phyloP scores from a whole-genome alignment of 257 asterid genomes.

The Penstemon barbatus region DNA sequence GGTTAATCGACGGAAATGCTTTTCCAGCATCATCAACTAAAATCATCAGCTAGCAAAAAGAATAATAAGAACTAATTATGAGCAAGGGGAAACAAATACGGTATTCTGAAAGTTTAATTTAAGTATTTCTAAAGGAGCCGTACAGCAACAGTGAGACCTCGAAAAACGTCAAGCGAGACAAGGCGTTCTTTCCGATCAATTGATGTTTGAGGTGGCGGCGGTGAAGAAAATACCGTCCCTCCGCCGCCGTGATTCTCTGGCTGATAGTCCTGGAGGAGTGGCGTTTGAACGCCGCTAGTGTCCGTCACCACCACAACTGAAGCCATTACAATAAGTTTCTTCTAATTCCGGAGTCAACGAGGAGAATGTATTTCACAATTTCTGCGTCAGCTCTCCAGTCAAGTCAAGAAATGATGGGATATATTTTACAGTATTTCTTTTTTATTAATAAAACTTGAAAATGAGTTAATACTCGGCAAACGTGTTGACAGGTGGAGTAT shows the following conservation, averaged over 20 bases:
- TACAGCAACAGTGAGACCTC: conserved; percentile 93
- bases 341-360: too few species aligned
- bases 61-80: neutral
- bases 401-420: too few species aligned
- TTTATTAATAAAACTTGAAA: too few species aligned
- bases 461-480: too few species aligned
- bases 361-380: too few species aligned
- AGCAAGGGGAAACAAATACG: too few species aligned
- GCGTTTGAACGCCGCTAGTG: conserved; percentile 49
- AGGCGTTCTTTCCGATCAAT: conserved; percentile 61
- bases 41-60: conserved; percentile 66
- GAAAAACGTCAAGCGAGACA: conserved; percentile 84
- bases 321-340: conserved; percentile 34
- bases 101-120: too few species aligned
- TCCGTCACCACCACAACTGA: conserved; percentile 49
- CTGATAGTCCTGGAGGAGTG: conserved; percentile 52
- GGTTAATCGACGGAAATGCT: conserved; percentile 83
- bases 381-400: too few species aligned
- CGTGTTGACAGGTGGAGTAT: too few species aligned
- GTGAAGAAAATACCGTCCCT: conserved; percentile 35
- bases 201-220: conserved; percentile 35
- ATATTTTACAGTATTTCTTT: too few species aligned
- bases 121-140: conserved; percentile 17
- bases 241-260: conserved; percentile 31
- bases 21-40: conserved; percentile 94